Evolutionary conservation across 306 rosid species (phyloP), one percentile per base, ranked within the genome.

Genomic region (Casuarina cunninghamiana): DNA sequence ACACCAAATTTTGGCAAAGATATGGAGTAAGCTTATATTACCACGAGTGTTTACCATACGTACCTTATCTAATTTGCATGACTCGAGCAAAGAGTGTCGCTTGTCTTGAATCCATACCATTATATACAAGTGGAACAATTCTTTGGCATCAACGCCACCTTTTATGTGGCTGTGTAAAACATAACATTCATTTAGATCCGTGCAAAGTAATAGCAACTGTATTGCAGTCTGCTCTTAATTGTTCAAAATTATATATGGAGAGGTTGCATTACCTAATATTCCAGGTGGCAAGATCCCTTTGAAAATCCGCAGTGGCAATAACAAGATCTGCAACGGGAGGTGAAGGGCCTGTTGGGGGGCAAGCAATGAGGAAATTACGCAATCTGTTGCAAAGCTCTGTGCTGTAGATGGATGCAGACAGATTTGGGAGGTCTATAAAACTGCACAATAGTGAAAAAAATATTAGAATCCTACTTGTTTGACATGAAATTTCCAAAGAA

Each of bases 71-170:
- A 96, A 73, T 84, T 84, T 96, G 91, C 99, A 93, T 0, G 93
- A 83, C 77, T 96, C 99, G 2, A 96, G 93, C 91, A 96, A 83
- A 19, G 93, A 87, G 15, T 77, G 82, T 7, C 99, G 99, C 81
- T 88, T 91, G 78, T 96, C 96, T 86, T 90, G 93, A 83, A 96
- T 91, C 99, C 99, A 96, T 50, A 93, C 87, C 80, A 91, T 90
- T 84, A 96, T 89, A 80, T 96, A 96, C 74, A 93, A 79, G 85
- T 96, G 97, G 86, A 96, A 96, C 77, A 96, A 84, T 84, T 96
- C 99, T 86, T 96, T 96, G 58, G 99, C 99, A 50, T 91, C 97
- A 43, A 96, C 98, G 54, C 99, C 98, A 12, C 94, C 98, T 90
- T 90, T 93, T 77, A 91, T 74, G 58, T 87, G 86, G 81, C 99